Conservation (phyloP, 2,329 filamentous ascomycete genomes). For the Claviceps digitariae region DNA sequence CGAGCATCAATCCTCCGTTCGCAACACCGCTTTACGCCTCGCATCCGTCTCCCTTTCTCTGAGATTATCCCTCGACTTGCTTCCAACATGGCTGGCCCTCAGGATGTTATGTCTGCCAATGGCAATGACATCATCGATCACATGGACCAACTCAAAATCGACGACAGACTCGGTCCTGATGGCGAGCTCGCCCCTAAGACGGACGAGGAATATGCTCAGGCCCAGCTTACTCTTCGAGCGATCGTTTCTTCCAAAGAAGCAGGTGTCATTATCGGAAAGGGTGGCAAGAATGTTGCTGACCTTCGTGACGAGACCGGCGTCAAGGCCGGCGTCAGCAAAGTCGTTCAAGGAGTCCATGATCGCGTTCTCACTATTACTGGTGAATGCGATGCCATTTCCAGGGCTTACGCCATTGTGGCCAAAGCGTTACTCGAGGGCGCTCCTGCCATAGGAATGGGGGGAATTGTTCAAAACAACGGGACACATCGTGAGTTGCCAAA, state of each 20-base stretch:
- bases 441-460: conserved; percentile 91
- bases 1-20: background rate
- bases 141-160: conserved; percentile 53
- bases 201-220: conserved; percentile 90
- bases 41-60: conserved; percentile 4
- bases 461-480: conserved; percentile 71
- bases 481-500: conserved; percentile 63
- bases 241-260: conserved; percentile 99
- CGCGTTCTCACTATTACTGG: conserved; percentile 93
- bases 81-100: conserved; percentile 44
- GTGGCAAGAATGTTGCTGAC: conserved; percentile 95
- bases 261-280: conserved; percentile 97
- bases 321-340: conserved; percentile 96
- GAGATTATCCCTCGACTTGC: background rate
- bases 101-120: conserved; percentile 43
- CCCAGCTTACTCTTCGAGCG: conserved; percentile 85
- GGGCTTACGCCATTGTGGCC: conserved; percentile 87
- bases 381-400: conserved; percentile 72
- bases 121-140: conserved; percentile 48
- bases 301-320: conserved; percentile 95
- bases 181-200: conserved; percentile 76
- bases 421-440: conserved; percentile 85
- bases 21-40: conserved; percentile 1
- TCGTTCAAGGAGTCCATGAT: conserved; percentile 93
- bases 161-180: conserved; percentile 55